A percentile compares a stretch with the other conserved stretches of the same genome.
phyloP scores from a whole-genome alignment of 345 rosid species.

The Eucalyptus curtisii region DNA sequence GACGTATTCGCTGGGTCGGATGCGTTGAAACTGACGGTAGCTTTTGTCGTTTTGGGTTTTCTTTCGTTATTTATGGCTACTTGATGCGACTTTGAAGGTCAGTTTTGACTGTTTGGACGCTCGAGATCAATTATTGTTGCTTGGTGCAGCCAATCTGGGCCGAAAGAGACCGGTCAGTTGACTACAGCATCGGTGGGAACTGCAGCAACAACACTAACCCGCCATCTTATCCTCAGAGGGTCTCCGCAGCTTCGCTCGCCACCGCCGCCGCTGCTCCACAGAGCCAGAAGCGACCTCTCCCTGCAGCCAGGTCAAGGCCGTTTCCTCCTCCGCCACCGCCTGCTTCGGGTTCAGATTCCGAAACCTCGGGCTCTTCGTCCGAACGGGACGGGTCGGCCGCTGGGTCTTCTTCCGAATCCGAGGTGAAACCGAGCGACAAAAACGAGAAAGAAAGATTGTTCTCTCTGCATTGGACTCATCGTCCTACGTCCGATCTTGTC shows the following conservation, averaged over 20 bases:
- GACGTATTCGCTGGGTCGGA: not conserved
- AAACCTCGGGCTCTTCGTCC: conserved; percentile 4
- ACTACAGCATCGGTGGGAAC: conserved; percentile 9
- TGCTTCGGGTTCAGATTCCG: conserved; percentile 15
- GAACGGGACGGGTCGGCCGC: not conserved
- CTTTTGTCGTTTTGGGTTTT: not conserved
- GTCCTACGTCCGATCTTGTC: not conserved
- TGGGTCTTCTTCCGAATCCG: conserved; percentile 22
- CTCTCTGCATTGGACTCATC: conserved; percentile 8
- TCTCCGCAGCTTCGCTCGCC: conserved; percentile 1
- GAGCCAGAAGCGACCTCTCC: not conserved
- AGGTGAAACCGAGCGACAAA: conserved; percentile 22
- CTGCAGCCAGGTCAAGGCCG: not conserved
- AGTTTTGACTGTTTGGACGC: not conserved
- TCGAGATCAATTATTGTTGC: not conserved
- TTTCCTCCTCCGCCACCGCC: not conserved
- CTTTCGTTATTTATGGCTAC: not conserved
- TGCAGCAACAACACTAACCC: not conserved
- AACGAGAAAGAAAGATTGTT: not conserved
- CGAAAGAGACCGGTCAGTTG: conserved; percentile 27
- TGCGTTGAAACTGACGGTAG: not conserved
- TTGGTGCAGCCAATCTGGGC: conserved; percentile 43
- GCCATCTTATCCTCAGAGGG: conserved; percentile 33
- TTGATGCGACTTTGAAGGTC: not conserved
- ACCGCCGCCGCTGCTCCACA: not conserved